phyloP scores from a whole-genome alignment of 768 basidiomycete species.

The Russula abietina region DNA sequence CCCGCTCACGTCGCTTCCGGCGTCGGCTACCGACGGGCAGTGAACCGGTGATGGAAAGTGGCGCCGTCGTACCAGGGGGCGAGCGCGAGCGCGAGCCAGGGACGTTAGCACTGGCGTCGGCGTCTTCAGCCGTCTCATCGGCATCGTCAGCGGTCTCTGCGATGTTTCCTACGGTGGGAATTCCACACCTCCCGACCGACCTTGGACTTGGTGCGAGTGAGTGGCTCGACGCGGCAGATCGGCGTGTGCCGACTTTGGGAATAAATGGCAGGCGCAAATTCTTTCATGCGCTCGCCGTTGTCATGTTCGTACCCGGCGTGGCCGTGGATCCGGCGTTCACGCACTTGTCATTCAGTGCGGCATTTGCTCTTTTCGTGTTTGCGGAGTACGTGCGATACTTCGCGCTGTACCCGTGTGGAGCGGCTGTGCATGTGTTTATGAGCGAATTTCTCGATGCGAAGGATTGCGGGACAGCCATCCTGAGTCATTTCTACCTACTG shows the following conservation, averaged over 20 bases:
- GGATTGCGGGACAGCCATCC: conserved; percentile 91
- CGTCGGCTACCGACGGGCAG: conserved; percentile 32
- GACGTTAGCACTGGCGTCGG: conserved; percentile 1
- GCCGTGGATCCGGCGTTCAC: conserved; percentile 93
- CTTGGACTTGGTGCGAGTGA: conserved; percentile 47
- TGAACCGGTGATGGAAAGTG: conserved; percentile 1
- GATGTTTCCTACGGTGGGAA: conserved; percentile 31
- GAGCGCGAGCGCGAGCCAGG: conserved; percentile 22
- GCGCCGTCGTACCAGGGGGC: neutral
- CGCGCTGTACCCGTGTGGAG: conserved; percentile 94
- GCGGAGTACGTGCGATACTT: conserved; percentile 98
- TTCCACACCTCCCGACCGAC: conserved; percentile 45
- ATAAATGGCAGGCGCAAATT: conserved; percentile 93
- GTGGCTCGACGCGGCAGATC: conserved; percentile 79
- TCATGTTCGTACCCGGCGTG: conserved; percentile 95
- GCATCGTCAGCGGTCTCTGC: conserved; percentile 13
- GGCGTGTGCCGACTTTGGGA: conserved; percentile 81
- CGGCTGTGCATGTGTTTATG: conserved; percentile 89
- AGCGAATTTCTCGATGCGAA: conserved; percentile 95
- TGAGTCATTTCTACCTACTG: conserved; percentile 95
- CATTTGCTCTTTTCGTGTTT: conserved; percentile 93
- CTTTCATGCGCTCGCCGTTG: conserved; percentile 92
- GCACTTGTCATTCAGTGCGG: conserved; percentile 89
- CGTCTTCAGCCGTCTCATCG: conserved; percentile 15
- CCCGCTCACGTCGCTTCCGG: conserved; percentile 64